Evolutionary conservation across 2,329 filamentous ascomycete genomes (phyloP).

Genomic region (Colletotrichum sp.): DNA sequence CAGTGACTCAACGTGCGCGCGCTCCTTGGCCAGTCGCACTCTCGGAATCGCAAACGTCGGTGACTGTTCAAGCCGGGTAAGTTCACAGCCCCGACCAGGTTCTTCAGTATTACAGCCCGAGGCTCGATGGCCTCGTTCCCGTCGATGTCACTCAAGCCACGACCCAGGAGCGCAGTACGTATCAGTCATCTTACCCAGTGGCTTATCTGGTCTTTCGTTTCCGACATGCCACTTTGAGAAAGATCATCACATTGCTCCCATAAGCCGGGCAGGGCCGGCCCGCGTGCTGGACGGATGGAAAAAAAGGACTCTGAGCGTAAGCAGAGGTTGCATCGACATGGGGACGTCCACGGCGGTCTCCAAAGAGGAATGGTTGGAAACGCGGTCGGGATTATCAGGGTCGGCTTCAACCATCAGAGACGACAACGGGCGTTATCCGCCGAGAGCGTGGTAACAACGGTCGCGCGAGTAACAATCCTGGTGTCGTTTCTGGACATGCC

Average conservation of each 20-base stretch:
- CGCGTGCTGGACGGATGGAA: neutral
- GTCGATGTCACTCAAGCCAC: neutral
- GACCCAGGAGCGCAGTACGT: neutral
- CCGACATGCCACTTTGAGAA: neutral
- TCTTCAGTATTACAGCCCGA: neutral
- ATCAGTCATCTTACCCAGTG: neutral
- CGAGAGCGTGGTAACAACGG: neutral
- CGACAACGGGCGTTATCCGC: neutral
- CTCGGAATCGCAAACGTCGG: neutral
- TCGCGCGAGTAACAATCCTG: neutral
- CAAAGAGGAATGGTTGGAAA: neutral
- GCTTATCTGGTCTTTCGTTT: neutral
- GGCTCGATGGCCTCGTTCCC: neutral
- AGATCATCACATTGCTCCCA: neutral
- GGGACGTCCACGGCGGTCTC: neutral
- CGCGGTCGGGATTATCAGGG: neutral
- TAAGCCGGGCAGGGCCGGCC: slow-evolving; percentile 20
- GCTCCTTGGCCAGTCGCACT: neutral
- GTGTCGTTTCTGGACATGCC: neutral
- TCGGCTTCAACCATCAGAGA: neutral
- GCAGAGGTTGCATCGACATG: neutral
- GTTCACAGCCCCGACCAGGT: neutral
- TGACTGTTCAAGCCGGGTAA: neutral
- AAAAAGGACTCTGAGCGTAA: neutral
- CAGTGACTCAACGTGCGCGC: neutral